Evolutionary conservation across 257 asterid genomes (phyloP).

Genomic region (Linaria vulgaris): DNA sequence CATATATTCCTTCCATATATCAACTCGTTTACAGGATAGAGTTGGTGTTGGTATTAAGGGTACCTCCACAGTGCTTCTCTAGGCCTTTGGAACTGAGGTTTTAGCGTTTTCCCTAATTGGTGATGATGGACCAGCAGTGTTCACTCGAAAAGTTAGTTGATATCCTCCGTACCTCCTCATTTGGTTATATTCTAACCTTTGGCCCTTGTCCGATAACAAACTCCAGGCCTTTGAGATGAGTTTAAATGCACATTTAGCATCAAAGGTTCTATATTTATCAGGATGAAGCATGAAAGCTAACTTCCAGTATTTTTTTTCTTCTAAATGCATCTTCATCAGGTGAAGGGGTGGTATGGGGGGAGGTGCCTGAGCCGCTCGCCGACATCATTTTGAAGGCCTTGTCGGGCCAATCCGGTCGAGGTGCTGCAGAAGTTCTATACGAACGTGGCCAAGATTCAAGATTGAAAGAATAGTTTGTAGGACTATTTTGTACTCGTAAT

Average conservation of each 20-base stretch:
- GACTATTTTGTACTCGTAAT: too few species aligned
- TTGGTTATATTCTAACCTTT: constrained; percentile 61
- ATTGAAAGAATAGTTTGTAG: too few species aligned
- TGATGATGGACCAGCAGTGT: constrained; percentile 48
- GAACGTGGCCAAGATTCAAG: too few species aligned
- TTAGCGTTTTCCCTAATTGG: constrained; percentile 32
- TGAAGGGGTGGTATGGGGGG: too few species aligned
- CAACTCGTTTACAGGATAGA: constrained; percentile 41
- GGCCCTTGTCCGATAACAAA: constrained; percentile 60
- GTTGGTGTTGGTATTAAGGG: constrained; percentile 34
- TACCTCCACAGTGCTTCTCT: too few species aligned
- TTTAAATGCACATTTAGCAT: constrained; percentile 75
- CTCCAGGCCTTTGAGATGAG: constrained; percentile 73
- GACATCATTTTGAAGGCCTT: too few species aligned
- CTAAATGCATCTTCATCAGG: constrained; percentile 47
- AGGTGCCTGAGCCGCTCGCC: too few species aligned
- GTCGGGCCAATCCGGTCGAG: too few species aligned
- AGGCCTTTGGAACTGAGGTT: too few species aligned
- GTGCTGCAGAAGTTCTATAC: too few species aligned
- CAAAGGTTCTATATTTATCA: constrained; percentile 63
- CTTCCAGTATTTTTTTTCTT: constrained; percentile 66
- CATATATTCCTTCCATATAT: constrained; percentile 35
- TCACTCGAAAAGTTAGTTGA: constrained; percentile 42
- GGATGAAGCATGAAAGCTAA: constrained; percentile 80
- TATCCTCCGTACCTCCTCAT: constrained; percentile 47